phyloP scores from a whole-genome alignment of 1,139 yeast genomes.

The Scheffersomyces segobiensis region DNA sequence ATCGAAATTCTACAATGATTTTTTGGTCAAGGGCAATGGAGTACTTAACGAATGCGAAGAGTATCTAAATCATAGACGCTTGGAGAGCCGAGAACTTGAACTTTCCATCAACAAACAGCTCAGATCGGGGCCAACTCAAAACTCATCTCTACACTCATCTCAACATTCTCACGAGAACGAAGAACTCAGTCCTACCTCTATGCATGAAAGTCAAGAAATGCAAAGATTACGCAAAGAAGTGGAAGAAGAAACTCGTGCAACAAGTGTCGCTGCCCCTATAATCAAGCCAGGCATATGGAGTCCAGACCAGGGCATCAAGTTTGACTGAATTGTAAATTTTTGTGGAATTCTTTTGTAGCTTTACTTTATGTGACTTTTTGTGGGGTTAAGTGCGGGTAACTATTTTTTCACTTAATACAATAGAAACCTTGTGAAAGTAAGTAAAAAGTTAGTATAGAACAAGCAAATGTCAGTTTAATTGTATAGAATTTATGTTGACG shows the following conservation, averaged over 20 bases:
- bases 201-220: neutral
- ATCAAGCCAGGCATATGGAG: slow-evolving; percentile 27
- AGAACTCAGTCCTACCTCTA: neutral
- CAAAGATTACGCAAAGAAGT: neutral
- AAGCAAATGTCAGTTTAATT: neutral
- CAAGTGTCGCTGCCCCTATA: slow-evolving; percentile 5
- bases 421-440: neutral
- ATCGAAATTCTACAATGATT: slow-evolving; percentile 64
- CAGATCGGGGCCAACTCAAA: too few species aligned
- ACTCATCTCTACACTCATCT: slow-evolving; percentile 1
- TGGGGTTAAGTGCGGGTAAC: neutral
- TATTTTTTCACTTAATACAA: neutral
- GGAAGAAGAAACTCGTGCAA: neutral
- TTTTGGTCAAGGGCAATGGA: slow-evolving; percentile 49
- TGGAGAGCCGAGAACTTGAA: slow-evolving; percentile 56
- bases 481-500: neutral
- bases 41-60: slow-evolving; percentile 54
- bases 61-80: slow-evolving; percentile 53
- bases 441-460: neutral
- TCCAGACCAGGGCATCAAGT: slow-evolving; percentile 33
- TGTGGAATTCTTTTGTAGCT: neutral
- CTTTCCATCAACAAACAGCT: neutral
- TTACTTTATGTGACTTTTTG: neutral
- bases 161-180: slow-evolving; percentile 3
- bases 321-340: slow-evolving; percentile 14